Percentiles rank a stretch among this genome's conserved stretches.
Evolutionary conservation across 169 alveolate genomes (phyloP).

Genomic region (Eimeria brunetti): DNA sequence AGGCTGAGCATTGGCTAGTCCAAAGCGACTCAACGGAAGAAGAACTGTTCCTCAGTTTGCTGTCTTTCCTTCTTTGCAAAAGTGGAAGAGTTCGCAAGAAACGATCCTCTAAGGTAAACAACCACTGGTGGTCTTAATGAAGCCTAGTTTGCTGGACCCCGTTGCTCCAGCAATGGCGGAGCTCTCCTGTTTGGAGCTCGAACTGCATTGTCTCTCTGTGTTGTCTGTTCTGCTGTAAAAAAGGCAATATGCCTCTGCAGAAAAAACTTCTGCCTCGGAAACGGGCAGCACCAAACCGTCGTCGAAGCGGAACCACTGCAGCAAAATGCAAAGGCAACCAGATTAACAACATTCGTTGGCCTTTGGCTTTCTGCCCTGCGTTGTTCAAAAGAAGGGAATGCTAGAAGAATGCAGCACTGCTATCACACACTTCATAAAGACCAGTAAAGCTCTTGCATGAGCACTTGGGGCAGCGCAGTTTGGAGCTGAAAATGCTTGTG

Average conservation of each 20-base stretch:
- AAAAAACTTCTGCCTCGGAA: constrained; percentile 36
- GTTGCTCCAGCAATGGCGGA: constrained; percentile 5
- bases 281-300: constrained; percentile 68
- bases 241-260: constrained; percentile 71
- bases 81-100: background rate
- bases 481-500: background rate
- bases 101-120: background rate
- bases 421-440: background rate
- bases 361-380: background rate
- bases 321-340: background rate
- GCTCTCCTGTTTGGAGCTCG: constrained; percentile 27
- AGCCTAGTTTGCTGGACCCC: background rate
- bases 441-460: background rate
- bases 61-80: background rate
- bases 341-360: background rate
- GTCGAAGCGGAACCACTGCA: constrained; percentile 74
- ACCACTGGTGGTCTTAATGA: background rate
- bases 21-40: background rate
- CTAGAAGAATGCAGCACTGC: background rate
- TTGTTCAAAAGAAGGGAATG: background rate
- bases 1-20: background rate
- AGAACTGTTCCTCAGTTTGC: background rate
- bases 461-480: background rate
- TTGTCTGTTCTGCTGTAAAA: constrained; percentile 30
- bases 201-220: constrained; percentile 26